Conservation (phyloP, 495 filamentous ascomycete species). For the Neurospora sp. region DNA sequence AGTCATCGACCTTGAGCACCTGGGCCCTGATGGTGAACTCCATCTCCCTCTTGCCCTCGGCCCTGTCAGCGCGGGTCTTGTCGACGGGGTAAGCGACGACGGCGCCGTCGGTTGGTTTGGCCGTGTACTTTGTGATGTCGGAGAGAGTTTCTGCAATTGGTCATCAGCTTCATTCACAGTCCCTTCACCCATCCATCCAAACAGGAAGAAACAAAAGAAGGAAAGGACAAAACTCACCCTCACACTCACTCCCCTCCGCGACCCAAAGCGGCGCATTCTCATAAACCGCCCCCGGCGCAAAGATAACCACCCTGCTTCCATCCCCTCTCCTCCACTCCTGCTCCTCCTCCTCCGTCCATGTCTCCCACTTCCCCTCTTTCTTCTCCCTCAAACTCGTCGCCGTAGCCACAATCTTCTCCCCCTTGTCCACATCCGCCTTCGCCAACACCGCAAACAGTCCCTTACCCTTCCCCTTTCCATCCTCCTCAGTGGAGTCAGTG, state of each 20-base stretch:
- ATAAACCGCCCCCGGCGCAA: slow-evolving; percentile 26
- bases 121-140: slow-evolving; percentile 21
- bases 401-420: slow-evolving; percentile 5
- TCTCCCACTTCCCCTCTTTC: neutral
- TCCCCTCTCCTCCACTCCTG: neutral
- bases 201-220: neutral
- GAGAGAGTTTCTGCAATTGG: slow-evolving; percentile 10
- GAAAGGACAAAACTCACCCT: slow-evolving; percentile 14
- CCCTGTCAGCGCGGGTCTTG: slow-evolving; percentile 12
- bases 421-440: slow-evolving; percentile 1
- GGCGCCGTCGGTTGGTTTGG: slow-evolving; percentile 13
- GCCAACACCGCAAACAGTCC: slow-evolving; percentile 23
- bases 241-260: slow-evolving; percentile 21
- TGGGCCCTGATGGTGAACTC: slow-evolving; percentile 22
- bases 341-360: neutral
- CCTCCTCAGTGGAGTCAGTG: too few relatives aligned
- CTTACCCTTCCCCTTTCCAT: slow-evolving; percentile 4
- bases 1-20: slow-evolving; percentile 11
- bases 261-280: slow-evolving; percentile 25
- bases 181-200: too few relatives aligned
- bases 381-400: slow-evolving; percentile 14
- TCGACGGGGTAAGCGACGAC: slow-evolving; percentile 23
- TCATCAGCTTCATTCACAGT: neutral
- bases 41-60: slow-evolving; percentile 10
- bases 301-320: slow-evolving; percentile 10